Evolutionary conservation across 371 early-diverging fungal genomes (phyloP).

Genomic region (Encephalitozoon cuniculi): DNA sequence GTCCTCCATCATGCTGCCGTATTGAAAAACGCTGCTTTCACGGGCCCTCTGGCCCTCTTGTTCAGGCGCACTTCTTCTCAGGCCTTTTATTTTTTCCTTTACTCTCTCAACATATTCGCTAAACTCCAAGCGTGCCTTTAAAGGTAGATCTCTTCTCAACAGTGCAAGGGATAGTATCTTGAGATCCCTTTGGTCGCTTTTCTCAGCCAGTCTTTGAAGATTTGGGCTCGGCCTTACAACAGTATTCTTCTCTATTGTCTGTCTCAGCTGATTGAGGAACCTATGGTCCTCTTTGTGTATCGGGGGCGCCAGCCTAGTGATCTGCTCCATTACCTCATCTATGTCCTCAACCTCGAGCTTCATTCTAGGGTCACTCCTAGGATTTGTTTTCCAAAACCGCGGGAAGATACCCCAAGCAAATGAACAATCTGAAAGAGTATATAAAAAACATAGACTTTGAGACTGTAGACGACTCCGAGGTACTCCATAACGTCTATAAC

Average conservation of each 20-base stretch:
- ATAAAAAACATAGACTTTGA: slow-evolving; percentile 25
- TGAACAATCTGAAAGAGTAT: slow-evolving; percentile 22
- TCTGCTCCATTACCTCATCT: neutral
- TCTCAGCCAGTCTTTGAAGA: neutral
- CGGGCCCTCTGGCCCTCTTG: neutral
- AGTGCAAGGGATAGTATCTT: slow-evolving; percentile 11
- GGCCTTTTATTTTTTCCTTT: neutral
- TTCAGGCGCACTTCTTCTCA: neutral
- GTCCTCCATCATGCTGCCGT: neutral
- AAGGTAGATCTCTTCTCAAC: slow-evolving; percentile 11
- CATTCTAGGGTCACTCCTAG: neutral
- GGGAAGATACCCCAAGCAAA: neutral
- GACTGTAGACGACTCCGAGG: neutral
- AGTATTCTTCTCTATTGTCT: slow-evolving; percentile 8
- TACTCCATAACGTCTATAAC: slow-evolving; percentile 39
- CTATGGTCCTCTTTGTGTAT: slow-evolving; percentile 13
- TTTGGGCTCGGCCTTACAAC: neutral
- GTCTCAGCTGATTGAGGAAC: neutral
- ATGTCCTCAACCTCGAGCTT: neutral
- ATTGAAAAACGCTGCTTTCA: neutral
- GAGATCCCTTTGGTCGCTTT: neutral
- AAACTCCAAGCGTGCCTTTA: neutral
- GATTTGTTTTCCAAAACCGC: neutral
- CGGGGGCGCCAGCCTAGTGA: neutral
- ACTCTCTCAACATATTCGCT: neutral